Conservation (phyloP, 2,329 filamentous ascomycete genomes). For the Parasarocladium wereldwijsianum region DNA sequence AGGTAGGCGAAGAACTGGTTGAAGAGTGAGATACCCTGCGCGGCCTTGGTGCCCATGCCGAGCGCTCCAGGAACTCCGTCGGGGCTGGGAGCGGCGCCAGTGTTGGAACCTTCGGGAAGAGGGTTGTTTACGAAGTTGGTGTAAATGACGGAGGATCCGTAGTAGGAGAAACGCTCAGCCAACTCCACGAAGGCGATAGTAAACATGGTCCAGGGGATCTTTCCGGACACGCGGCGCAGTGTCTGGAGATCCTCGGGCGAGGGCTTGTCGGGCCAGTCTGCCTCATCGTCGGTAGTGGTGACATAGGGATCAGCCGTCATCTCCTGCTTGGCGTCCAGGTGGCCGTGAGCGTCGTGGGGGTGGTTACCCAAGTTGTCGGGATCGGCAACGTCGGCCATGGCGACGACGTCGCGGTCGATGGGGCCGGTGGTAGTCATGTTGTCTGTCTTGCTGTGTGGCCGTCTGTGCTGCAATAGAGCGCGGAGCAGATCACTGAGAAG, state of each 20-base stretch:
- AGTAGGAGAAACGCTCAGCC: constrained; percentile 67
- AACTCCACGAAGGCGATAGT: constrained; percentile 60
- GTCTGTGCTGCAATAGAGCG: too few relatives aligned
- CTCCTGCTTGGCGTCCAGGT: constrained; percentile 13
- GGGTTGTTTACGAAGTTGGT: constrained; percentile 48
- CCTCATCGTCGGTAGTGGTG: constrained; percentile 11
- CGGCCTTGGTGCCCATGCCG: constrained; percentile 41
- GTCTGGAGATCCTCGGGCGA: constrained; percentile 47
- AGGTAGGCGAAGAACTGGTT: constrained; percentile 49
- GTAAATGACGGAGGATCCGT: constrained; percentile 55
- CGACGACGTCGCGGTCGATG: constrained; percentile 22
- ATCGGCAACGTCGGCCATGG: constrained; percentile 16
- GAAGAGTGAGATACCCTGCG: constrained; percentile 31
- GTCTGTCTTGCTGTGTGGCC: too few relatives aligned
- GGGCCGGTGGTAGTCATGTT: constrained; percentile 20
- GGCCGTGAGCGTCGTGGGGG: constrained; percentile 12
- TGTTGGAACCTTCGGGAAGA: constrained; percentile 36
- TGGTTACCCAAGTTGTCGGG: constrained; percentile 15
- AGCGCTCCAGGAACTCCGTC: constrained; percentile 33
- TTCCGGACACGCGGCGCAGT: constrained; percentile 48
- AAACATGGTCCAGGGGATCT: constrained; percentile 51
- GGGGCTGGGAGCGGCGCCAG: constrained; percentile 27
- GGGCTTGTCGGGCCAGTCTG: constrained; percentile 26
- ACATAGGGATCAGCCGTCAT: constrained; percentile 10
- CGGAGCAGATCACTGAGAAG: too few relatives aligned